Evolutionary conservation across 2,329 filamentous ascomycete species (phyloP), one percentile per base, ranked within the genome.

Genomic region (Ophiocordyceps sinensis): DNA sequence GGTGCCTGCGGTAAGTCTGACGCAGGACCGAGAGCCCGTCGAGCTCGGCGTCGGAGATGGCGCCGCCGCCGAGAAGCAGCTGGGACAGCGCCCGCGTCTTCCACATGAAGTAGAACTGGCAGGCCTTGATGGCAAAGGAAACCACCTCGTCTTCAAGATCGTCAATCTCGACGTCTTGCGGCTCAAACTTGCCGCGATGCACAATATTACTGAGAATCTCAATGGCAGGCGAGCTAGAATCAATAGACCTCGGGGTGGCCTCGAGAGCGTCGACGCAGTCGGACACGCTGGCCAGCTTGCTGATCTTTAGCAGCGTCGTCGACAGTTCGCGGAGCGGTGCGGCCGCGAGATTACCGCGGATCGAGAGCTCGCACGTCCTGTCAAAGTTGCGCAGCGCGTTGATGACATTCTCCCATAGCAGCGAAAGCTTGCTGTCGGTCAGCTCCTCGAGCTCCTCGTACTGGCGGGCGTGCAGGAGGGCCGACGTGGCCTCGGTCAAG

Each of bases 81-180:
- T 70, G 65, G 46, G 69, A 66, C 45, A 85, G 53, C 40, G 70
- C 67, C 41, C 77, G 74, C 19, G 82, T 73, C 56, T 91, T 89
- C 91, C 91, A 98, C 77, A 94, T 85, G 56, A 95, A 94, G 63
- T 95, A 96, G 62, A 93, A 86, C 37, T 87, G 71, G 39, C 82
- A 71, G 2, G 79, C 72, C 48, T 83, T 82, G 52, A 93, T 82
- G 28, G 86, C 81, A 51, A 80, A 82, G 2, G 76, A 70, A 7
- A 86, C 79, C 36, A 91, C 68, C 47, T 85, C 79, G 49, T 91
- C 84, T 58, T 96, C 89, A 12, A 85, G 66, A 36, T 78, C 78
- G 47, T 87, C 82, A 23, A 80, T 70, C 13, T 82, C 80, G 36
- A 80, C 75, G 41, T 86, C 77, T 3, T 78, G 66, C 41, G 81